Percentiles rank a stretch among this genome's conserved stretches.
Conservation (phyloP, 495 filamentous ascomycete genomes). For the Aspergillus saccharolyticus region DNA sequence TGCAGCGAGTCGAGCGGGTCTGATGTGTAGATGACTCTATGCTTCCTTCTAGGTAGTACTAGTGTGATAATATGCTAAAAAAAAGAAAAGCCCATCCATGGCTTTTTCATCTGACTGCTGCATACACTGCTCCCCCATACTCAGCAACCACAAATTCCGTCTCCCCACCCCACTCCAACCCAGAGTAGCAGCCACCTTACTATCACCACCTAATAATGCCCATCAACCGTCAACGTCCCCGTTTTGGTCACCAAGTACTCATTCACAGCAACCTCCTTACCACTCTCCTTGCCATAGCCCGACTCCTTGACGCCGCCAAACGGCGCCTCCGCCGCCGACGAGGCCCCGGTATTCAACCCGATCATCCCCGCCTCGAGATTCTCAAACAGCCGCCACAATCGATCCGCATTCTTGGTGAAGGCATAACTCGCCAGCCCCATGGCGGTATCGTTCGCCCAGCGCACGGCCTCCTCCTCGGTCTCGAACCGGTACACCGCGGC, state of each 20-base stretch:
- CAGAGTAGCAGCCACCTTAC: no score
- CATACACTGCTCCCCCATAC: no score
- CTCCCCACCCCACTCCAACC: no score
- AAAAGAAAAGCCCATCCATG: no score
- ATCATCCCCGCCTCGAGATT: slow-evolving; percentile 76
- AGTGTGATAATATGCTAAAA: no score
- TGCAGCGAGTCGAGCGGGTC: slow-evolving; percentile 78
- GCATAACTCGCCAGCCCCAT: slow-evolving; percentile 69
- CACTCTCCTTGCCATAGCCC: slow-evolving; percentile 72
- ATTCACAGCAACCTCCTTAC: slow-evolving; percentile 64
- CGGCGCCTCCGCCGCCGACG: slow-evolving; percentile 63
- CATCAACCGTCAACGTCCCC: slow-evolving; percentile 59
- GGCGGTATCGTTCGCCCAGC: slow-evolving; percentile 58
- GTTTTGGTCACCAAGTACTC: slow-evolving; percentile 73
- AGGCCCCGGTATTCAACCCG: slow-evolving; percentile 64
- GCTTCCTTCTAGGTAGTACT: no score
- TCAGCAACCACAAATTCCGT: no score
- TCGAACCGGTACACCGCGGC: slow-evolving; percentile 65
- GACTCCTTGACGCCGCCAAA: slow-evolving; percentile 76
- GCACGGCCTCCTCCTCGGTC: slow-evolving; percentile 63
- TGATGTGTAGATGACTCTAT: no score
- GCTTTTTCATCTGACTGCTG: no score
- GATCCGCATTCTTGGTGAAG: slow-evolving; percentile 70
- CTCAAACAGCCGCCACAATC: slow-evolving; percentile 66
- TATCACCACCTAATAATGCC: slow-evolving; percentile 45